Conservation (phyloP, 345 rosid species). For the Barbarea vulgaris region DNA sequence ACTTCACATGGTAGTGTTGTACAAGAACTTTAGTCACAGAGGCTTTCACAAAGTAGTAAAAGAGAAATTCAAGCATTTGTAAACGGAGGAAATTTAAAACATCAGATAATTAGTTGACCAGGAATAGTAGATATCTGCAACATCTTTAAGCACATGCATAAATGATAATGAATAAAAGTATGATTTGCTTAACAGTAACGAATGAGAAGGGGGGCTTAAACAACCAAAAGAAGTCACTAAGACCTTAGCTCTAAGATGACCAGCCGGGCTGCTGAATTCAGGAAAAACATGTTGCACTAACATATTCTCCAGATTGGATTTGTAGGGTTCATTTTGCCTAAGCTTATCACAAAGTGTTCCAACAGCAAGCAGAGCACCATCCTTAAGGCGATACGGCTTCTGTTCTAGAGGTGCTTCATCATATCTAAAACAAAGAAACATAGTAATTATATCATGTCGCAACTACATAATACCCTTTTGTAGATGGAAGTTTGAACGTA, state of each 20-base stretch:
- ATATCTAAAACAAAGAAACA: constrained; percentile 56
- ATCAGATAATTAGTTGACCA: not conserved
- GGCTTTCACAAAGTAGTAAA: constrained; percentile 2
- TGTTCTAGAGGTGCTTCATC: constrained; percentile 68
- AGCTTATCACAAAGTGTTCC: constrained; percentile 98
- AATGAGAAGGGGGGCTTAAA: constrained; percentile 13
- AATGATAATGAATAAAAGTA: not conserved
- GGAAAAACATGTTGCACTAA: constrained; percentile 97
- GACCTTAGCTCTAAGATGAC: constrained; percentile 98
- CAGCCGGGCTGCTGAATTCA: constrained; percentile 89
- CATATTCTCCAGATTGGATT: constrained; percentile 91
- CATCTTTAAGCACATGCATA: constrained; percentile 18
- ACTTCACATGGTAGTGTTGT: not conserved
- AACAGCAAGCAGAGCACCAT: constrained; percentile 98
- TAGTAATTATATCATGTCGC: not conserved
- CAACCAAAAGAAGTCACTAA: constrained; percentile 29
- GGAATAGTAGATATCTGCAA: constrained; percentile 10
- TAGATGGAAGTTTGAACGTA: constrained; percentile 32
- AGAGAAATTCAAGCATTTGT: not conserved
- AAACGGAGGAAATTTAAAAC: not conserved
- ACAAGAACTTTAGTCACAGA: constrained; percentile 4
- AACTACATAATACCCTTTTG: not conserved
- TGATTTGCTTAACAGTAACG: constrained; percentile 17
- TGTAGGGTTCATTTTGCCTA: constrained; percentile 95
- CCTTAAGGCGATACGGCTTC: constrained; percentile 89